Conservation (phyloP, 768 basidiomycete species). For the Trametopsis cervina region DNA sequence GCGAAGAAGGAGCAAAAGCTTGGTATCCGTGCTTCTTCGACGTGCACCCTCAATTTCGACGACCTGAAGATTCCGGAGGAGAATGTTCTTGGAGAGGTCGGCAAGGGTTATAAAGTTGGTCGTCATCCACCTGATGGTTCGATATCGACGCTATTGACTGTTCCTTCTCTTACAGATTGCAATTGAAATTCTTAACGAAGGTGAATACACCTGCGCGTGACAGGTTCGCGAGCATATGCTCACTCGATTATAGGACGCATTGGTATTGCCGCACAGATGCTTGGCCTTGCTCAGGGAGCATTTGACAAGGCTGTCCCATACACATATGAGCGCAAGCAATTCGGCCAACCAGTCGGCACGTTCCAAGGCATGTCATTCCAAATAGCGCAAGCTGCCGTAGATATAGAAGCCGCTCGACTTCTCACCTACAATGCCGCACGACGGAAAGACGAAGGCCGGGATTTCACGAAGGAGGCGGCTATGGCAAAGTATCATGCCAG, state of each 20-base stretch:
- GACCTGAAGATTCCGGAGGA: conserved; percentile 81
- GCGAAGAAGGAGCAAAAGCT: conserved; percentile 99
- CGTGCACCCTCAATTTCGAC: conserved; percentile 92
- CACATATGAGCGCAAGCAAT: conserved; percentile 90
- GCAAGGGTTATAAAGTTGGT: conserved; percentile 86
- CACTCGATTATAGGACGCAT: conserved; percentile 55
- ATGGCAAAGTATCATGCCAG: conserved; percentile 97
- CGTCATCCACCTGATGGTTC: conserved; percentile 1
- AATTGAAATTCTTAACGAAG: conserved; percentile 95
- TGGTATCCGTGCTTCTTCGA: conserved; percentile 93
- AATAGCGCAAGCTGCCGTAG: conserved; percentile 82
- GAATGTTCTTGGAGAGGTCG: conserved; percentile 89
- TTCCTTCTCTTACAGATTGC: conserved; percentile 50
- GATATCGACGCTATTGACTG: conserved; percentile 1
- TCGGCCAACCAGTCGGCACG: conserved; percentile 87
- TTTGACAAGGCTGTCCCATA: conserved; percentile 95
- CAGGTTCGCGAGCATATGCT: neutral
- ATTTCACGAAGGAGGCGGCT: conserved; percentile 90
- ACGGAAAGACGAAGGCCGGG: conserved; percentile 82
- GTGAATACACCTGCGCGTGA: conserved; percentile 24
- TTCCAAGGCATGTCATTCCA: conserved; percentile 98
- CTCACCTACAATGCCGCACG: conserved; percentile 96
- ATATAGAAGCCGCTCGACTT: conserved; percentile 85
- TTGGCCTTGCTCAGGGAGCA: conserved; percentile 95
- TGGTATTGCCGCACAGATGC: conserved; percentile 98